Evolutionary conservation across 73 alveolate species (phyloP), one percentile per base, ranked within the genome.

Genomic region (Tetrahymena malaccensis): DNA sequence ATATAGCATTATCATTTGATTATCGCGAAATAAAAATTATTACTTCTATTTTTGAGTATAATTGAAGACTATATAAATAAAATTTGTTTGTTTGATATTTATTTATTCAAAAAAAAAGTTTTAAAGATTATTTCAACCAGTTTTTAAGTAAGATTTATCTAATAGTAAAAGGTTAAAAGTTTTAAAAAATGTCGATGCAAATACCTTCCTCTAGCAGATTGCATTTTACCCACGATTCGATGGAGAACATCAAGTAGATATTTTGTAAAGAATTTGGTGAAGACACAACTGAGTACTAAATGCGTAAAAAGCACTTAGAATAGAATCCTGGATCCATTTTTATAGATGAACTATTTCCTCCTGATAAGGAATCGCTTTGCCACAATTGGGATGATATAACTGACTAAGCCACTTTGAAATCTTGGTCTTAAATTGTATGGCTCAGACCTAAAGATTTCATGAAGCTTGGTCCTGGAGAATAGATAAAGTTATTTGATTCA

Each of bases 401-500:
- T n/a, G 89, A 70, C 31, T 13, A 25, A 19, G 4, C 40, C 25
- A 70, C 89, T 70, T 27, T 27, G 25, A 70, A 70, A 11, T 70
- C 89, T 22, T 70, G 89, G 89, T 70, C 89, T 3, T 22, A 27
- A 25, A 70, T 70, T 70, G 12, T 17, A 1, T 70, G 89, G 89
- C 37, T 70, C n/a, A 70, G 89, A 70, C 89, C 89, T 8, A 27
- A 31, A 27, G 37, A 70, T 11, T 70, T 70, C 25, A 3, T 70
- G 89, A 70, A 70, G 43, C 37, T 70, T 22, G 22, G n/a, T 70
- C 93, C 83, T 5, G 94, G 96, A 25, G 96, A 58, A 12, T 43
- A 33, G 27, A 43, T 43, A 34, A 94, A 85, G 35, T 96, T 98
- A n/a, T 97, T 94, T 95, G 96, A 97, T 13, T 56, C 55, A 9